Conservation (phyloP, 2,329 filamentous ascomycete species). For the Thelonectria discophora region DNA sequence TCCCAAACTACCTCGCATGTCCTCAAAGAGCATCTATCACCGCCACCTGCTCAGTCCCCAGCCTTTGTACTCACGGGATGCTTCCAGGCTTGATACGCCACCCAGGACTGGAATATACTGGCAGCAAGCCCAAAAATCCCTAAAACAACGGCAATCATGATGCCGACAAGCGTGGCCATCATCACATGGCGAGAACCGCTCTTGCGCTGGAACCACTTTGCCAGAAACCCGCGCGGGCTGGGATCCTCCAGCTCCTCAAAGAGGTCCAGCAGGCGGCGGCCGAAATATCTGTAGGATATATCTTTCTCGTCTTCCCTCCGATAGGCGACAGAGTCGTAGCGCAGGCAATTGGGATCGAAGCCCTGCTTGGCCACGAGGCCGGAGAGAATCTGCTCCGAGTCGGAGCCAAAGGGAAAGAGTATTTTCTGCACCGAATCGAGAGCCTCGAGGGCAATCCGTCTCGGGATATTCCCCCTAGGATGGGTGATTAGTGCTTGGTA, state of each 20-base stretch:
- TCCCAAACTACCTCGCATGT: too few relatives aligned
- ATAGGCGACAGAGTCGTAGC: background rate
- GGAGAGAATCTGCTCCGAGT: conserved; percentile 6
- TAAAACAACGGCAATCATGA: background rate
- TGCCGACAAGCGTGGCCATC: background rate
- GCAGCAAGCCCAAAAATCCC: background rate
- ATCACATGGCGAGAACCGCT: background rate
- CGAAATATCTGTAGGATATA: background rate
- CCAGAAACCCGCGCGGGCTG: background rate
- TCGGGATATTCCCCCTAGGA: background rate
- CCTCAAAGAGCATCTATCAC: too few relatives aligned
- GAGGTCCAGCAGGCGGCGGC: background rate
- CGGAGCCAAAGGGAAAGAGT: conserved; percentile 5
- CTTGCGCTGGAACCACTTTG: background rate
- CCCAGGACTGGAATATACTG: background rate
- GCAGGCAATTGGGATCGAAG: conserved; percentile 10
- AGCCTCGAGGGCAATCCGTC: conserved; percentile 8
- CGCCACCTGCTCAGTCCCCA: too few relatives aligned
- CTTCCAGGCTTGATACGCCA: conserved; percentile 1
- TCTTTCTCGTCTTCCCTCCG: background rate
- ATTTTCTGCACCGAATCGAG: conserved; percentile 4
- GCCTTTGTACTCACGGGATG: background rate
- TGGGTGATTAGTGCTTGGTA: background rate
- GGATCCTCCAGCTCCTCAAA: background rate
- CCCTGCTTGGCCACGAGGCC: background rate